Conservation (phyloP, 108 stramenopile genomes). For the Cyclotella baltica region DNA sequence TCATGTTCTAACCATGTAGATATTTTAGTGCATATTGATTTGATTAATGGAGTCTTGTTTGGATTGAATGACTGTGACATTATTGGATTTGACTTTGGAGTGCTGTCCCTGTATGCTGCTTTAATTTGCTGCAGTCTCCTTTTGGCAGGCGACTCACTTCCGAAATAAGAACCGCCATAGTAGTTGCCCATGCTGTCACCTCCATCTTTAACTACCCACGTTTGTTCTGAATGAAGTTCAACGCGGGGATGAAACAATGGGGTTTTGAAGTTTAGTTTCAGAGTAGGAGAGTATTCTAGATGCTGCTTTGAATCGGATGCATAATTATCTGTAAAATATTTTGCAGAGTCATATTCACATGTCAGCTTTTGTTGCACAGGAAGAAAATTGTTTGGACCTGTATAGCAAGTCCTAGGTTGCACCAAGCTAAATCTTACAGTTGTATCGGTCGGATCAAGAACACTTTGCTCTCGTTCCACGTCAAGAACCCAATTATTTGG, state of each 20-base stretch:
- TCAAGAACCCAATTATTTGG: constrained; percentile 22
- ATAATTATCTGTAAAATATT: constrained; percentile 9
- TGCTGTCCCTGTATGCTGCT: constrained; percentile 16
- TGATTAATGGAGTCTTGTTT: constrained; percentile 1
- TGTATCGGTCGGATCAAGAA: constrained; percentile 31
- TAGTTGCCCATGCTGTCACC: constrained; percentile 23
- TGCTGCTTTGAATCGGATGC: background rate
- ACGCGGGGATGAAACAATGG: constrained; percentile 45
- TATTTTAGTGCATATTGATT: constrained; percentile 4
- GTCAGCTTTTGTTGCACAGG: constrained; percentile 17
- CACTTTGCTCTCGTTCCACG: constrained; percentile 39
- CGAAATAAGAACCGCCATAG: constrained; percentile 16
- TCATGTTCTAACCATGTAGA: constrained; percentile 52
- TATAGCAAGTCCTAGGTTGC: background rate
- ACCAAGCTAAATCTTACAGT: constrained; percentile 30
- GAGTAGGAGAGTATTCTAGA: constrained; percentile 31
- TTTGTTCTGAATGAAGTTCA: constrained; percentile 27
- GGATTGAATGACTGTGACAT: too few species aligned
- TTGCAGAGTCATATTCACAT: constrained; percentile 49
- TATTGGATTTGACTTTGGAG: constrained; percentile 21
- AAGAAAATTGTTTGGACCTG: background rate
- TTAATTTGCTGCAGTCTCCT: constrained; percentile 27
- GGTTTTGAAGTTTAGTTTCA: constrained; percentile 26
- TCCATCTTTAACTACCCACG: constrained; percentile 31
- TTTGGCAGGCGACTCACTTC: constrained; percentile 13